Base-by-base conservation (phyloP, 2,329 filamentous ascomycete genomes). In the Ascochyta rabiei region DNA sequence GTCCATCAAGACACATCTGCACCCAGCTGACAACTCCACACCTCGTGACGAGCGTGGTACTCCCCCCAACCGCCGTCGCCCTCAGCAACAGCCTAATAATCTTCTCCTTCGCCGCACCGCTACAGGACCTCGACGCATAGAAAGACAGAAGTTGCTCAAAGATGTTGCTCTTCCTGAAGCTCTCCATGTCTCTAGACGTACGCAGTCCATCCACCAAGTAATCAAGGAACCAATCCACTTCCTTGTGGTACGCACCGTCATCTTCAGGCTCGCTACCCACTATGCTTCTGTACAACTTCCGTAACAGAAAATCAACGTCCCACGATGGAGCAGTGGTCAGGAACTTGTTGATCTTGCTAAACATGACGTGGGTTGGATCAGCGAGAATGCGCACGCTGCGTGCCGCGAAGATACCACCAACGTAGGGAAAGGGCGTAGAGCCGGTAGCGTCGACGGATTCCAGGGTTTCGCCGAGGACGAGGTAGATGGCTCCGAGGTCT, bases 311-410 rank as follows among this genome's bases (percentile, higher is more conserved):
- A 24, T 74, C 74, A 10, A 81, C 70, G 12, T 87, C 82, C 93
- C 93, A 98, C 21, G 81, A 75, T 0, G 93, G 93, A 0, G 86
- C 84, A 46, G 86, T 86, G 19, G 90, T 90, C 31, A 98, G 83
- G 72, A 93, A 97, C 6, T 82, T 81, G 77, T 96, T 96, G 75
- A 95, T 79, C 71, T 96, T 96, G 53, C 86, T 85, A 72, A 96
- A 98, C 33, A 97, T 83, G 56, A 85, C 85, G 69, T 96, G 91
- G 15, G 91, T 81, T 0, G 93, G 93, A 57, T 91, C 87, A 19
- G 82, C 83, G 40, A 96, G 77, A 15, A 96, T 85, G 1, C 83
- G 78, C 7, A 96, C 80, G 1, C 87, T 86, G 60, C 86, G 85
- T 41, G 84, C 82, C 7, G 91, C 88, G 65, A 96, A 95, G 10